Conservation (phyloP, 345 rosid genomes). For the Citrus inodora region DNA sequence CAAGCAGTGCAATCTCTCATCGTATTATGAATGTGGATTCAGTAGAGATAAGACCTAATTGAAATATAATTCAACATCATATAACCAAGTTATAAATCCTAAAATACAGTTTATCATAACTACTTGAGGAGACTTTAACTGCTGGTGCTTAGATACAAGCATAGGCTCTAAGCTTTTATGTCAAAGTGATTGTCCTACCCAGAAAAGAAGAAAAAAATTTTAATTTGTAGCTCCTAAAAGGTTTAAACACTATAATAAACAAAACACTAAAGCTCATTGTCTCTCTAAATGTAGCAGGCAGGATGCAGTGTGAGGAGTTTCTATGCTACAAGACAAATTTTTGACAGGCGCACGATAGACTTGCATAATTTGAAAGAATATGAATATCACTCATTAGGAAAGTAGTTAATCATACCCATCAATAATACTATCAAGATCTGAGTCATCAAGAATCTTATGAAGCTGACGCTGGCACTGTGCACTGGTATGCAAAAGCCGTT, state of each 20-base stretch:
- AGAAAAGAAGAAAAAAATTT: neutral
- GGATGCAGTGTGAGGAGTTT: neutral
- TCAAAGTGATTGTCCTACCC: neutral
- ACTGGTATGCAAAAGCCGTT: constrained; percentile 65
- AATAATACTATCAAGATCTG: constrained; percentile 78
- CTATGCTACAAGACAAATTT: neutral
- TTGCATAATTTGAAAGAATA: neutral
- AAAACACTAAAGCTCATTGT: neutral
- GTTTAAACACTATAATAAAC: neutral
- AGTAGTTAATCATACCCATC: constrained; percentile 54
- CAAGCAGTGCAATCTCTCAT: neutral
- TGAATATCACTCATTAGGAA: neutral
- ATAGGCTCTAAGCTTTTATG: neutral
- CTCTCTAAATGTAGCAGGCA: neutral
- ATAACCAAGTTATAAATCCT: neutral
- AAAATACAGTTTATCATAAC: neutral
- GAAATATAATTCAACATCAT: neutral
- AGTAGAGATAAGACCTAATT: neutral
- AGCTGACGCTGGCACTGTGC: constrained; percentile 80
- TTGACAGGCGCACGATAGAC: neutral
- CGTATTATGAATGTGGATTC: neutral
- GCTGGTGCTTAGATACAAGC: neutral
- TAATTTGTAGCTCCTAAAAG: neutral
- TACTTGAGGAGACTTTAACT: neutral
- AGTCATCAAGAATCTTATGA: constrained; percentile 73